Conservation (phyloP, 805 yeast species). For the Metschnikowia baotianmanensis region DNA sequence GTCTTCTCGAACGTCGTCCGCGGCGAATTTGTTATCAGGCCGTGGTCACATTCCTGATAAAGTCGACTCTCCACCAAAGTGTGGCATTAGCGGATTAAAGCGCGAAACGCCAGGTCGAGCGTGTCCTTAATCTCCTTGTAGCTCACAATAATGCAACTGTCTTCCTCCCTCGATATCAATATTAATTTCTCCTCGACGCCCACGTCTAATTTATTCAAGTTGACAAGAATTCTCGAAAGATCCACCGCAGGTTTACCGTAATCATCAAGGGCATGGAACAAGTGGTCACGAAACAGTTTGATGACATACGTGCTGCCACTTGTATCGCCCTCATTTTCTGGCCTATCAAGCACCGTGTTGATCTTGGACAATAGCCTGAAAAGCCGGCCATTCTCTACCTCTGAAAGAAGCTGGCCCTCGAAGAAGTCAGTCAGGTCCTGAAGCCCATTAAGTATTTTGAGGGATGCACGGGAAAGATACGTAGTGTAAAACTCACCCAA, state of each 20-base stretch:
- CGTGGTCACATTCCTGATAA: no score
- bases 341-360: slow-evolving; percentile 72
- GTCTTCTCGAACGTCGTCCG: neutral
- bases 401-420: slow-evolving; percentile 62
- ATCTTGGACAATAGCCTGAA: slow-evolving; percentile 81
- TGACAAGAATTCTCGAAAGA: slow-evolving; percentile 72
- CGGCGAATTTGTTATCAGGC: no score
- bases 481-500: slow-evolving; percentile 24
- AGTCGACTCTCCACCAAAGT: neutral
- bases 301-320: slow-evolving; percentile 65
- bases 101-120: slow-evolving; percentile 65
- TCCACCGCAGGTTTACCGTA: slow-evolving; percentile 76
- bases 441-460: slow-evolving; percentile 48
- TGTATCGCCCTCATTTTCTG: slow-evolving; percentile 55
- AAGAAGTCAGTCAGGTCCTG: slow-evolving; percentile 54
- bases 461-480: slow-evolving; percentile 34
- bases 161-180: slow-evolving; percentile 81
- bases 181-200: slow-evolving; percentile 83
- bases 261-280: slow-evolving; percentile 82
- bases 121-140: slow-evolving; percentile 78
- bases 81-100: slow-evolving; percentile 9
- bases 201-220: slow-evolving; percentile 87
- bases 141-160: slow-evolving; percentile 78
- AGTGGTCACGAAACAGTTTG: slow-evolving; percentile 74
- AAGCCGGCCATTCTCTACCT: slow-evolving; percentile 84